Evolutionary conservation across 2,329 filamentous ascomycete species (phyloP), one percentile per base, ranked within the genome.

Genomic region (Drechslerella dactyloides): DNA sequence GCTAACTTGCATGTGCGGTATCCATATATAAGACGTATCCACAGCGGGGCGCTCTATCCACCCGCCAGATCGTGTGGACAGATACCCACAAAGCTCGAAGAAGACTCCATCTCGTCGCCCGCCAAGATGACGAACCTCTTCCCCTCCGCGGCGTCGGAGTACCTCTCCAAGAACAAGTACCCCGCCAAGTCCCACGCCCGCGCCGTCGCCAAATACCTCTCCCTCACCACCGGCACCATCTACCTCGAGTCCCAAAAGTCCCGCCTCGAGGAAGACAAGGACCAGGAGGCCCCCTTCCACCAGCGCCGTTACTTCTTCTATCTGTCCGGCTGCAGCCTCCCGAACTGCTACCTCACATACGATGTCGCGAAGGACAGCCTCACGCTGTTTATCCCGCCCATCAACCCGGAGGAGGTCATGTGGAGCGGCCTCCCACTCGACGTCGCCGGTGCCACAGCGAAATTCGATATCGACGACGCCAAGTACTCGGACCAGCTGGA

Each of bases 301-400:
- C 93, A 97, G 81, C 90, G 93, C 74, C 89, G 94, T 62, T 90
- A 87, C 80, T 99, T 99, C 82, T 97, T 90, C 85, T 99, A 99
- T 81, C 84, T 97, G 50, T 93, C 91, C 23, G 94, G 94, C 76
- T 96, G 88, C 78, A 85, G 87, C 73, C 84, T 96, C 30, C 85
- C 93, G 69, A 92, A 97, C 80, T 89, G 89, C 77, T 88, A 88
- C 78, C 85, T 91, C 70, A 85, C 89, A 64, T 96, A 97, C 82
- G 89, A 96, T 75, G 88, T 96, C 66, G 82, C 85, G 51, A 84
- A 86, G 53, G 85, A 87, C 74, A 86, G 87, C 76, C 85, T 93
- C 44, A 96, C 89, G 1, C 86, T 99, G 54, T 99, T 93, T 82
- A 93, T 99, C 76, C 93, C 94, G 1, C 90, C 92, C 15, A 85